These are phyloP conservation scores for Amanita muscaria DNA, from an alignment of 768 basidiomycete species.

Conservation along the genomic window DNA sequence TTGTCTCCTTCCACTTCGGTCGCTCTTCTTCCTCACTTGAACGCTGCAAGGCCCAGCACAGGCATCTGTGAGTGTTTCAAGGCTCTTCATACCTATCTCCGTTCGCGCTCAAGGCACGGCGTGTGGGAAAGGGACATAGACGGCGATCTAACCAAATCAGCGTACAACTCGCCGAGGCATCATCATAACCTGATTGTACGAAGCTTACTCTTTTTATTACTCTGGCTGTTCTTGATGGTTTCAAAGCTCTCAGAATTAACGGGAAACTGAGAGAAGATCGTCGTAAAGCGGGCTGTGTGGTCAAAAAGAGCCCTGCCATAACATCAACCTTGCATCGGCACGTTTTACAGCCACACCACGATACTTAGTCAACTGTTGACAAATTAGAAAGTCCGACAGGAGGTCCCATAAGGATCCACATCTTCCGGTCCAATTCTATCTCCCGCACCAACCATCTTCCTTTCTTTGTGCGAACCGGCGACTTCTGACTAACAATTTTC, in stretches of 20 bases:
- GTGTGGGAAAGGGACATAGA: neutral
- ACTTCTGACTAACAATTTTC: conserved; percentile 13
- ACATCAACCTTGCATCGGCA: conserved; percentile 4
- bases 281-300: conserved; percentile 2
- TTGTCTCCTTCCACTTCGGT: conserved; percentile 2
- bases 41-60: too few relatives aligned
- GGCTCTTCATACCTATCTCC: too few relatives aligned
- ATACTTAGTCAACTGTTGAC: conserved; percentile 11
- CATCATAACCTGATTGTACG: conserved; percentile 4
- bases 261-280: conserved; percentile 1
- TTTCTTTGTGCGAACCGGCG: conserved; percentile 12
- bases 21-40: neutral
- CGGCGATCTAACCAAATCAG: conserved; percentile 8
- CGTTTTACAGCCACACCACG: neutral
- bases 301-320: conserved; percentile 4
- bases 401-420: conserved; percentile 35
- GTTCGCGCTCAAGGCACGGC: conserved; percentile 1
- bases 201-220: neutral
- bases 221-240: neutral
- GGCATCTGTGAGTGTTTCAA: too few relatives aligned
- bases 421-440: conserved; percentile 8
- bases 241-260: neutral
- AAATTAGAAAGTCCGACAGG: conserved; percentile 32
- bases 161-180: neutral
- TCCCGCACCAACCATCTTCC: conserved; percentile 10